Percentiles rank a stretch among this genome's conserved stretches.
Evolutionary conservation across 306 rosid species (phyloP).

Genomic region (Inga oerstediana): DNA sequence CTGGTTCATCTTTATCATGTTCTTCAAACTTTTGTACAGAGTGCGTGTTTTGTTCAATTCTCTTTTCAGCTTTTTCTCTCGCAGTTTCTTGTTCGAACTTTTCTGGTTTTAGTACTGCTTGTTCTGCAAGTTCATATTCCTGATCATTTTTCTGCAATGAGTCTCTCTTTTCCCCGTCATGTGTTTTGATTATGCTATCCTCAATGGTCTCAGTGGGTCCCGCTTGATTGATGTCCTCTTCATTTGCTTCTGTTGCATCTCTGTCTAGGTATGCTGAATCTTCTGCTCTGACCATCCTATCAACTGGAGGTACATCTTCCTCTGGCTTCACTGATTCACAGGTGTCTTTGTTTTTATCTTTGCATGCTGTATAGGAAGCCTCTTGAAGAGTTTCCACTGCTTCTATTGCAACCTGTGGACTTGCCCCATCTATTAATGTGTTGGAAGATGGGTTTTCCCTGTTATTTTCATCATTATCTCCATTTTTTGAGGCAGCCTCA

Average conservation of each 20-base stretch:
- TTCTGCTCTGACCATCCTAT: constrained; percentile 9
- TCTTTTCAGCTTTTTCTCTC: constrained; percentile 14
- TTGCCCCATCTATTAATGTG: constrained; percentile 15
- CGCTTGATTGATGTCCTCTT: not conserved
- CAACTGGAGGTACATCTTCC: constrained; percentile 18
- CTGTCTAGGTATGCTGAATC: constrained; percentile 9
- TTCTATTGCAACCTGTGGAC: constrained; percentile 16
- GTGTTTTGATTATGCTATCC: constrained; percentile 10
- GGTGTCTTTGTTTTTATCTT: constrained; percentile 23
- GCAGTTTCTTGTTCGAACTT: constrained; percentile 11
- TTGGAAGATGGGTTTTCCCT: constrained; percentile 12
- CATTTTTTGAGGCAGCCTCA: constrained; percentile 8
- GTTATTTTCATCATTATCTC: constrained; percentile 3
- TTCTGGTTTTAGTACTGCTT: constrained; percentile 15
- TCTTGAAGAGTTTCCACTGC: constrained; percentile 2
- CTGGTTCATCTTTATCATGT: constrained; percentile 23
- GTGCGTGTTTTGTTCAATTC: not conserved
- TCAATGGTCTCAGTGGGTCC: not conserved
- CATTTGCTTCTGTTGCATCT: not conserved
- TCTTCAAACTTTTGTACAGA: constrained; percentile 1
- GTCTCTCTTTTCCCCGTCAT: constrained; percentile 1
- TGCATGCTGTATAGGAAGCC: not conserved
- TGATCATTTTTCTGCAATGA: constrained; percentile 35
- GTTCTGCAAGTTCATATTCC: constrained; percentile 23
- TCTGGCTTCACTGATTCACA: constrained; percentile 16